A percentile compares a stretch with the other conserved stretches of the same genome.
These are phyloP conservation scores for Claviceps sp. DNA, from an alignment of 2,329 filamentous ascomycete genomes.

Conservation along the genomic window DNA sequence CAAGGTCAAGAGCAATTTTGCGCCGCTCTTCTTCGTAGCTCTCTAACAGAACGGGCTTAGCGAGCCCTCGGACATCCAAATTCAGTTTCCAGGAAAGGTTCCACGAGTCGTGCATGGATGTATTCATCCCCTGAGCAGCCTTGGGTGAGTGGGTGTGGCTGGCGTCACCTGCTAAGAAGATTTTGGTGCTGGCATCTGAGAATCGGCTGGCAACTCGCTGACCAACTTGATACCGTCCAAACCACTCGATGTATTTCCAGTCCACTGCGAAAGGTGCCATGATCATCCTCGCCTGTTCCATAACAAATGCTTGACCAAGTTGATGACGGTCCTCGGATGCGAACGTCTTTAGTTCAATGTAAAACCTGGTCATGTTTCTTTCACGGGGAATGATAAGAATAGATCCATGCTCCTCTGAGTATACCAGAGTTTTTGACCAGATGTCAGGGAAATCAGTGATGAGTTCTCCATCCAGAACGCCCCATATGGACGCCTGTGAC, in stretches of 20 bases:
- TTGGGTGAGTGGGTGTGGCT: constrained; percentile 62
- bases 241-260: constrained; percentile 54
- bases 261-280: constrained; percentile 43
- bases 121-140: constrained; percentile 57
- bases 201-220: constrained; percentile 60
- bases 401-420: constrained; percentile 52
- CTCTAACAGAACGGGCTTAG: constrained; percentile 38
- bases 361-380: constrained; percentile 55
- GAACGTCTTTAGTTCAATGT: constrained; percentile 40
- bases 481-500: constrained; percentile 48
- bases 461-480: constrained; percentile 56
- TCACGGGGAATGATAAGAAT: constrained; percentile 64
- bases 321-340: constrained; percentile 25
- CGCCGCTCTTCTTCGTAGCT: constrained; percentile 52
- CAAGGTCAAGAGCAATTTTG: constrained; percentile 45
- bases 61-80: constrained; percentile 40
- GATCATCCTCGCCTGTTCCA: constrained; percentile 49
- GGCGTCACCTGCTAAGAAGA: constrained; percentile 59
- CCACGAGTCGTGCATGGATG: constrained; percentile 45
- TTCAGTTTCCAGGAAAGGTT: constrained; percentile 44
- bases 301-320: constrained; percentile 53
- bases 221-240: constrained; percentile 57
- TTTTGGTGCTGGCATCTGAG: constrained; percentile 43
- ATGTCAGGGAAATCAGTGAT: constrained; percentile 63
- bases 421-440: constrained; percentile 60